Percentiles rank a stretch among this genome's conserved stretches.
phyloP scores from a whole-genome alignment of 83 land plant species.

The Picea mariana region DNA sequence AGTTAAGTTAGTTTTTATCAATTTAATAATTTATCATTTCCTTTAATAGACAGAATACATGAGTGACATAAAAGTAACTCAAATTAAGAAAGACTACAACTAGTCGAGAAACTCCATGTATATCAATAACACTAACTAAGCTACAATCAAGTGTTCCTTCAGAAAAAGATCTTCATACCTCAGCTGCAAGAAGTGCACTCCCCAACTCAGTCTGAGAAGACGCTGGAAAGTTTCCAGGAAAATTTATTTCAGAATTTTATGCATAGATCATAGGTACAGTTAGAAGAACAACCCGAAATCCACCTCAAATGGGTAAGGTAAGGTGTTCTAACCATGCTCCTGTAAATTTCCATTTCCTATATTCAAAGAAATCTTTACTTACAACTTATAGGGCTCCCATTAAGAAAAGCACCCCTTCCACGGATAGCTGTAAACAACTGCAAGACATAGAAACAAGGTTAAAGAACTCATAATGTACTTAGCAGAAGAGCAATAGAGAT shows the following conservation, averaged over 20 bases:
- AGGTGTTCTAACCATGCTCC: not conserved
- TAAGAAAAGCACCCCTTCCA: constrained; percentile 15
- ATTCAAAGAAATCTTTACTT: constrained; percentile 10
- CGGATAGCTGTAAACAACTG: constrained; percentile 17
- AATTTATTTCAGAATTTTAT: not conserved
- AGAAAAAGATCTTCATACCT: constrained; percentile 42
- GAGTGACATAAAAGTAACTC: not conserved
- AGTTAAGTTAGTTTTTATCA: too few relatives aligned
- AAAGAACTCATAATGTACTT: not conserved
- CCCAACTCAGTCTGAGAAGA: constrained; percentile 72
- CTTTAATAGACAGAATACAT: too few relatives aligned
- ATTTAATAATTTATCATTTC: too few relatives aligned
- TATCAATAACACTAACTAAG: not conserved
- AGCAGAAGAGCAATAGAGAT: too few relatives aligned
- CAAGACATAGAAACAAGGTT: not conserved
- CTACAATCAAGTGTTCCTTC: not conserved
- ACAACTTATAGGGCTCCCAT: constrained; percentile 8
- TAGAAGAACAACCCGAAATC: not conserved
- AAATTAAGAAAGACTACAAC: not conserved
- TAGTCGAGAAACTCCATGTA: not conserved
- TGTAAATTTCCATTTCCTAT: not conserved
- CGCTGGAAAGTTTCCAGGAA: constrained; percentile 39
- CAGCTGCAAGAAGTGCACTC: constrained; percentile 88
- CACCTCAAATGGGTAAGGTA: not conserved
- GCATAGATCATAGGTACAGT: not conserved